Evolutionary conservation across 2,329 filamentous ascomycete genomes (phyloP).

Genomic region (Alternaria incomplexa): DNA sequence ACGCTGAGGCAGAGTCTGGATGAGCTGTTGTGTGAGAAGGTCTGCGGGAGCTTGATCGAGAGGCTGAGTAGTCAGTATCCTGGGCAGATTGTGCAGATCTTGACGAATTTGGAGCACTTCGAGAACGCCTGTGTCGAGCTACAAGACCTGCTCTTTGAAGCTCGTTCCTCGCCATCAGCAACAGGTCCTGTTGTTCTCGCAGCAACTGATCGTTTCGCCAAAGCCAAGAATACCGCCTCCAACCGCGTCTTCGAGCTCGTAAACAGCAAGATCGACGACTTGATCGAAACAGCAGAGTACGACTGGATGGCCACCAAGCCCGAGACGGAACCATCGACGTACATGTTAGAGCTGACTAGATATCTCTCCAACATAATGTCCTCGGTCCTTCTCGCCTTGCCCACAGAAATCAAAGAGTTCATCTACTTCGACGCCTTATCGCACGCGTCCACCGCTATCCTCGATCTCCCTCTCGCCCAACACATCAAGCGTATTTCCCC

Average conservation of each 20-base stretch:
- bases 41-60: constrained; percentile 88
- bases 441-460: constrained; percentile 85
- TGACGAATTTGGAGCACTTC: constrained; percentile 97
- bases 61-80: constrained; percentile 90
- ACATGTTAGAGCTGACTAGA: constrained; percentile 92
- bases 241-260: constrained; percentile 98
- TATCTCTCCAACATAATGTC: constrained; percentile 98
- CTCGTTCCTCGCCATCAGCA: constrained; percentile 79
- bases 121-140: constrained; percentile 90
- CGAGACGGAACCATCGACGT: constrained; percentile 79
- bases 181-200: constrained; percentile 79
- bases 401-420: constrained; percentile 93
- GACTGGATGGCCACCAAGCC: constrained; percentile 75
- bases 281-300: constrained; percentile 96
- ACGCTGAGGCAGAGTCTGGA: constrained; percentile 89
- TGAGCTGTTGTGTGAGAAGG: constrained; percentile 88
- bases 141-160: constrained; percentile 82
- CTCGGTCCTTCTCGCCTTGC: constrained; percentile 89
- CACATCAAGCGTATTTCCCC: constrained; percentile 87
- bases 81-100: constrained; percentile 96
- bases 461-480: constrained; percentile 77
- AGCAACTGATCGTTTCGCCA: constrained; percentile 85
- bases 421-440: constrained; percentile 97
- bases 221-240: constrained; percentile 93
- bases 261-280: constrained; percentile 97